A percentile compares a stretch with the other conserved stretches of the same genome.
phyloP scores from a whole-genome alignment of 106 monocot genomes.

The Dioscorea dumetorum region DNA sequence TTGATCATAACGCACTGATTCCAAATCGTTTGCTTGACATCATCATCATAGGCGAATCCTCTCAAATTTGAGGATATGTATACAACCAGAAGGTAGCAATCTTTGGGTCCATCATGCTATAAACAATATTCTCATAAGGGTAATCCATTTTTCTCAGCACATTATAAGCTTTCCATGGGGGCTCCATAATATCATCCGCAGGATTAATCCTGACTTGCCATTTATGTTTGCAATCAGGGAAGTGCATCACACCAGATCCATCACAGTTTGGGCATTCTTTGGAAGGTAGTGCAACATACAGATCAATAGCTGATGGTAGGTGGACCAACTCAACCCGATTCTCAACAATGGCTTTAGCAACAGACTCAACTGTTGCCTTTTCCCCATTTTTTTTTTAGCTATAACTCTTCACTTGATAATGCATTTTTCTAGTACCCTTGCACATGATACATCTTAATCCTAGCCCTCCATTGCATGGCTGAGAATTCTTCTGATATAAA shows the following conservation, averaged over 20 bases:
- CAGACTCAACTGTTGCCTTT: conserved; percentile 50
- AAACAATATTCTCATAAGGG: conserved; percentile 85
- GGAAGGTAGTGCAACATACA: conserved; percentile 52
- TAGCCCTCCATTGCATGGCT: too few species aligned
- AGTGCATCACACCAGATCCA: too few species aligned
- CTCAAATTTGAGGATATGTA: conserved; percentile 76
- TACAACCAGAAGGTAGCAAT: conserved; percentile 84
- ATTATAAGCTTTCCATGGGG: too few species aligned
- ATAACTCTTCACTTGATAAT: conserved; percentile 67
- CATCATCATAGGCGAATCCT: conserved; percentile 70
- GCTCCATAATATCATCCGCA: too few species aligned
- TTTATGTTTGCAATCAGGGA: too few species aligned
- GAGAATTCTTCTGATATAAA: conserved; percentile 59
- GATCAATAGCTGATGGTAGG: conserved; percentile 62
- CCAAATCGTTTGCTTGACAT: conserved; percentile 91
- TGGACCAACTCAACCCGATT: conserved; percentile 71
- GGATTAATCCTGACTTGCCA: too few species aligned
- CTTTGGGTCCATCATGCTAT: conserved; percentile 89
- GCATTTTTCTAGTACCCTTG: conserved; percentile 64
- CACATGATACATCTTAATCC: conserved; percentile 83
- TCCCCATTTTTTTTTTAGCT: conserved; percentile 65
- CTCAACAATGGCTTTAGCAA: conserved; percentile 61
- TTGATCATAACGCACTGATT: too few species aligned
- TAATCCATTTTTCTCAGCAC: too few species aligned
- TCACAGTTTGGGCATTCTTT: conserved; percentile 73